Percentiles rank a stretch among this genome's conserved stretches.
Conservation (phyloP, 164 flowering plant genomes). For the Magnolia sinica region DNA sequence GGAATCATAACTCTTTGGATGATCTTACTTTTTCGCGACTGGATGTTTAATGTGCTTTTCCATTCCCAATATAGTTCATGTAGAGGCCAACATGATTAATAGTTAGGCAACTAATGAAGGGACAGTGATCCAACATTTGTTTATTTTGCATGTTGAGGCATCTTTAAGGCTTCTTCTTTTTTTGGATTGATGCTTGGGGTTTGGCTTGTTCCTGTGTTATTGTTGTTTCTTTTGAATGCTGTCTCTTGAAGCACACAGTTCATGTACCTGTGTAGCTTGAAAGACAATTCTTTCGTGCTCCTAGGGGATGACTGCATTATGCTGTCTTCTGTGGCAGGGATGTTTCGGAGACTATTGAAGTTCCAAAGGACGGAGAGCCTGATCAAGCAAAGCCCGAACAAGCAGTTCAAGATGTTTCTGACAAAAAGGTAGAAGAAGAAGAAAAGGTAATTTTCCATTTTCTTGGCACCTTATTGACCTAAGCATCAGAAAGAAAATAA, state of each 20-base stretch:
- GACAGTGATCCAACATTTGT: no score
- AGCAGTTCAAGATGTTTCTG: conserved; percentile 15
- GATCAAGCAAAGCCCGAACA: conserved; percentile 16
- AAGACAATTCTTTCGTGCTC: background rate
- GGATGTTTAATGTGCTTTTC: no score
- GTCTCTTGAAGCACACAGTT: background rate
- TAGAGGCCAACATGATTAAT: no score
- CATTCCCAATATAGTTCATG: no score
- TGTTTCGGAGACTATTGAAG: conserved; percentile 21
- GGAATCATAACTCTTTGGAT: no score
- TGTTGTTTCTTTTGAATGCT: background rate
- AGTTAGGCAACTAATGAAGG: no score
- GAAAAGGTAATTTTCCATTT: conserved; percentile 12
- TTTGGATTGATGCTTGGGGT: background rate
- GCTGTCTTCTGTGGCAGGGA: conserved; percentile 16
- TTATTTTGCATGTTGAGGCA: background rate
- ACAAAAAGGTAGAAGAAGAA: conserved; percentile 17
- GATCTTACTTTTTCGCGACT: no score
- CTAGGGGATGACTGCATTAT: background rate
- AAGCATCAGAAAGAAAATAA: background rate
- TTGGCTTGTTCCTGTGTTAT: background rate
- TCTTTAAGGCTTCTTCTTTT: background rate
- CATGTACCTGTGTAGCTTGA: background rate
- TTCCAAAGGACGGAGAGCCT: conserved; percentile 11
- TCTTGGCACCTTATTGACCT: background rate